Conservation (phyloP, 2,329 filamentous ascomycete genomes). For the Arthrobotrys sphaeroides region DNA sequence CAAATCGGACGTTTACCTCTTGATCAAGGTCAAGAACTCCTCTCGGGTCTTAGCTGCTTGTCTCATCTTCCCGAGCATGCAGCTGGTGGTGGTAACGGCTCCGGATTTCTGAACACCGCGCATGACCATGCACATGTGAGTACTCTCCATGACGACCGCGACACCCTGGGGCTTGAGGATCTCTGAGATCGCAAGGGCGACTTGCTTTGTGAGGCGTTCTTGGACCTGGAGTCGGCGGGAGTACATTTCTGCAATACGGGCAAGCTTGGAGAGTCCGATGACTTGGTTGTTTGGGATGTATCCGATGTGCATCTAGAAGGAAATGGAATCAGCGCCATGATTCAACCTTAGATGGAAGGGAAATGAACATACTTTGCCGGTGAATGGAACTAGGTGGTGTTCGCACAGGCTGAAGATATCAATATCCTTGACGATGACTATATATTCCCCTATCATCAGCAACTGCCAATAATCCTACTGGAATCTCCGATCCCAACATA, state of each 20-base stretch:
- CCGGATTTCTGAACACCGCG: constrained; percentile 93
- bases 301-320: constrained; percentile 89
- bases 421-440: constrained; percentile 97
- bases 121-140: constrained; percentile 98
- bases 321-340: constrained; percentile 32
- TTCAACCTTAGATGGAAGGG: not conserved
- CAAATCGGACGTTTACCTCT: constrained; percentile 13
- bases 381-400: constrained; percentile 96
- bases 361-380: constrained; percentile 75
- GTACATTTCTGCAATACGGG: constrained; percentile 97
- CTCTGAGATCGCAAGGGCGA: constrained; percentile 91
- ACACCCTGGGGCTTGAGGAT: constrained; percentile 93
- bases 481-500: constrained; percentile 6
- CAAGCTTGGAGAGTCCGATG: constrained; percentile 93
- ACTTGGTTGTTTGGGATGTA: constrained; percentile 94
- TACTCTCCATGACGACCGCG: constrained; percentile 96
- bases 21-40: constrained; percentile 85
- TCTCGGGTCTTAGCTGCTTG: constrained; percentile 91
- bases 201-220: constrained; percentile 94
- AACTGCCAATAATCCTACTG: not conserved
- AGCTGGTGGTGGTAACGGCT: constrained; percentile 90
- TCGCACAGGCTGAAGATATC: constrained; percentile 95
- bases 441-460: constrained; percentile 1
- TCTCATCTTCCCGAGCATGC: constrained; percentile 95
- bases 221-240: constrained; percentile 92